These are phyloP conservation scores for Wickerhamiella sorbophila DNA, from an alignment of 805 yeast genomes.

Conservation along the genomic window DNA sequence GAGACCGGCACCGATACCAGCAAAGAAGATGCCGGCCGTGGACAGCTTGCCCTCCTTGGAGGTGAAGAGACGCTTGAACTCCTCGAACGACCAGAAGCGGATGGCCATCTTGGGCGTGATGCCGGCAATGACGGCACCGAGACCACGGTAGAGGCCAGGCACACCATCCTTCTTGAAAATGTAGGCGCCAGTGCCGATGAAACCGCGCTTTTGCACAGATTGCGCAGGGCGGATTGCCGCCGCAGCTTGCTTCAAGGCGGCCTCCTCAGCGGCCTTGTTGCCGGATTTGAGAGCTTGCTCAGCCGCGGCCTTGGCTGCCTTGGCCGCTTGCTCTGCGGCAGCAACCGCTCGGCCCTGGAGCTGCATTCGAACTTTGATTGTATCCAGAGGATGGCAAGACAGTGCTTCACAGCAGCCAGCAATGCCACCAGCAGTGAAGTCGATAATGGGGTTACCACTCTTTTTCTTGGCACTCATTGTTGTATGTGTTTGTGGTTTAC, in stretches of 20 bases:
- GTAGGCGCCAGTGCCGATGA: conserved; percentile 61
- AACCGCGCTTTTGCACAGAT: conserved; percentile 51
- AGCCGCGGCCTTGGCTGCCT: conserved; percentile 13
- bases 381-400: conserved; percentile 95
- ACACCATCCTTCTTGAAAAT: conserved; percentile 72
- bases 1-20: conserved; percentile 96
- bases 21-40: conserved; percentile 64
- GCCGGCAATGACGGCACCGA: conserved; percentile 94
- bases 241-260: conserved; percentile 10
- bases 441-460: conserved; percentile 20
- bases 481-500: not conserved
- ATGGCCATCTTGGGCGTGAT: conserved; percentile 98
- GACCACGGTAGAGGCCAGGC: conserved; percentile 81
- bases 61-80: conserved; percentile 56
- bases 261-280: conserved; percentile 6
- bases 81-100: conserved; percentile 87
- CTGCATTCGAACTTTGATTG: conserved; percentile 96
- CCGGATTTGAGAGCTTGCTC: conserved; percentile 7
- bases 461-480: conserved; percentile 14
- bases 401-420: conserved; percentile 97
- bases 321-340: conserved; percentile 15
- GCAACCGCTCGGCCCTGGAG: conserved; percentile 47
- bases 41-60: conserved; percentile 50
- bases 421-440: conserved; percentile 75
- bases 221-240: conserved; percentile 26